Percentiles rank a stretch among this genome's conserved stretches.
phyloP scores from a whole-genome alignment of 257 asterid genomes.

The Linderniella brevidens region DNA sequence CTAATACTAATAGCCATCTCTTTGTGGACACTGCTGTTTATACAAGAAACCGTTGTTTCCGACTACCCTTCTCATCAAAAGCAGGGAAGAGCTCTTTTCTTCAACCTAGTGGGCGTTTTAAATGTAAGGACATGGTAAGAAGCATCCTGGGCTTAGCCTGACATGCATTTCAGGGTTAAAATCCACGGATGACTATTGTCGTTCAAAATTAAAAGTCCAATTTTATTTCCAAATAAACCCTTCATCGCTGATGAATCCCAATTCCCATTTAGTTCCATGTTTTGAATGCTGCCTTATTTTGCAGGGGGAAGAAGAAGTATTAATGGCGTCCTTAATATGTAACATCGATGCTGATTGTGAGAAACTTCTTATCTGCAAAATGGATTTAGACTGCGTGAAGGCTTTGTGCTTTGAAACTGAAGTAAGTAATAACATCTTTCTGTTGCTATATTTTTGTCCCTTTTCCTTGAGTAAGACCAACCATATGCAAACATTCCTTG shows the following conservation, averaged over 20 bases:
- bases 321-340: conserved; percentile 90
- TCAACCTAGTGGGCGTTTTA: conserved; percentile 83
- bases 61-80: conserved; percentile 82
- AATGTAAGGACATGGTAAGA: conserved; percentile 73
- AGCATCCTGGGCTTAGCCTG: conserved; percentile 4
- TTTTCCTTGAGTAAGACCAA: not conserved
- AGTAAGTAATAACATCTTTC: conserved; percentile 49
- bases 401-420: conserved; percentile 72
- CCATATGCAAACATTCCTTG: not conserved
- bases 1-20: conserved; percentile 24
- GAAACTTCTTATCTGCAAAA: conserved; percentile 79
- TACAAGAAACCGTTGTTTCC: conserved; percentile 90
- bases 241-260: not conserved
- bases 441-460: not conserved
- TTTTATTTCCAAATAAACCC: not conserved
- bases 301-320: conserved; percentile 68
- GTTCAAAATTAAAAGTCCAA: too few relatives aligned
- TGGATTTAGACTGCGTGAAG: conserved; percentile 81
- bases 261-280: not conserved
- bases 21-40: conserved; percentile 95
- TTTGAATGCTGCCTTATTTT: conserved; percentile 7
- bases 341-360: conserved; percentile 49
- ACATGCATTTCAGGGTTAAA: conserved; percentile 5
- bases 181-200: not conserved
- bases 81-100: conserved; percentile 80